Evolutionary conservation across 441 rosid species (phyloP).

Genomic region (Gossypium gossypioides): DNA sequence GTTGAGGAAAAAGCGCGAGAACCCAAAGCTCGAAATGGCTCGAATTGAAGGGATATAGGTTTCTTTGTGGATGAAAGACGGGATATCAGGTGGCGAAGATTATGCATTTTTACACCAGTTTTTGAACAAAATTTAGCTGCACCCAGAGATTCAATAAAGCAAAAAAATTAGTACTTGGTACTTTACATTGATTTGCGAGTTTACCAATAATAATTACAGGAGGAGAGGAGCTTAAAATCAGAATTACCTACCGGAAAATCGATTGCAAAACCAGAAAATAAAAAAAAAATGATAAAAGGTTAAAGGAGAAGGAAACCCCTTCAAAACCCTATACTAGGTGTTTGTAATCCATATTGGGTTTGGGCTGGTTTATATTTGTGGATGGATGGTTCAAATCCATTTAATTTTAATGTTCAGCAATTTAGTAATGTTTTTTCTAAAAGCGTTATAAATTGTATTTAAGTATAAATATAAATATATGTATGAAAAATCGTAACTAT

Average conservation of each 20-base stretch:
- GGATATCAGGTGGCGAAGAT: constrained; percentile 28
- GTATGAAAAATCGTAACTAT: no score
- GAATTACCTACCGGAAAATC: not conserved
- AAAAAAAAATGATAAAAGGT: not conserved
- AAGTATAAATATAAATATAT: no score
- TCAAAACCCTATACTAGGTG: not conserved
- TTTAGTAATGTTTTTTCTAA: no score
- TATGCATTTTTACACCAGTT: constrained; percentile 23
- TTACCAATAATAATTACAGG: no score
- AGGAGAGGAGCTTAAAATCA: not conserved
- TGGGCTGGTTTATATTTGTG: not conserved
- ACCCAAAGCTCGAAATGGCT: constrained; percentile 11
- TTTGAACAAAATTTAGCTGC: not conserved
- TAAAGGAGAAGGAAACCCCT: not conserved
- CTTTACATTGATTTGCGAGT: not conserved
- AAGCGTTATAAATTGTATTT: no score
- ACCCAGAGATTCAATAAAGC: not conserved
- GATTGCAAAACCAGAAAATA: not conserved
- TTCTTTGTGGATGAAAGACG: constrained; percentile 32
- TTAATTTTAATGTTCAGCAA: not conserved
- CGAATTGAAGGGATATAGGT: constrained; percentile 5
- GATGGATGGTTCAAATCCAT: not conserved
- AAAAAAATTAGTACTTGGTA: not conserved
- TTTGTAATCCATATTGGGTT: not conserved
- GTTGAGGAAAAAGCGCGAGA: constrained; percentile 30